Percentiles rank a stretch among this genome's conserved stretches.
Conservation (phyloP, 257 asterid species). For the Capsicum baccatum region DNA sequence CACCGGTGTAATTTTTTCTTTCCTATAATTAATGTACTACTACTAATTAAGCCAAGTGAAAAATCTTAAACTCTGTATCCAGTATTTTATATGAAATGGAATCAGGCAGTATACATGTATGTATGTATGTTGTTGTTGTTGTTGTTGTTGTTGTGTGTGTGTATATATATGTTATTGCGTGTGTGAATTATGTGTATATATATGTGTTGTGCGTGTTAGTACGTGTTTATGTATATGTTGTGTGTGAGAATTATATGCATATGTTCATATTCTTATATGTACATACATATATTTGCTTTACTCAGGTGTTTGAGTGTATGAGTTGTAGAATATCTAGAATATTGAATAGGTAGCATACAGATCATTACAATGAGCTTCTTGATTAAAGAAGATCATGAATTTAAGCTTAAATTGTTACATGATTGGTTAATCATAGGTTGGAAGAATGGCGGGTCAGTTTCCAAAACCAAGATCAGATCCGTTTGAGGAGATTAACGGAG, state of each 20-base stretch:
- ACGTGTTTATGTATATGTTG: background rate
- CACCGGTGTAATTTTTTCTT: no score
- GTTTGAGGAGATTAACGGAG: conserved; percentile 62
- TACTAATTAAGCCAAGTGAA: no score
- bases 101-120: no score
- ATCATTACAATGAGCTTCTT: background rate
- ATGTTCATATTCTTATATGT: background rate
- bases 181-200: no score
- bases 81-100: no score
- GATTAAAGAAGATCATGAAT: background rate
- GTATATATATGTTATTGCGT: no score
- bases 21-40: no score
- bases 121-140: no score
- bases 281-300: background rate
- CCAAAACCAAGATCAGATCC: conserved; percentile 76
- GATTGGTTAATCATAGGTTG: conserved; percentile 52
- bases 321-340: background rate
- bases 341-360: background rate
- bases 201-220: background rate
- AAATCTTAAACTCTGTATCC: no score
- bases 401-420: background rate
- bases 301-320: background rate
- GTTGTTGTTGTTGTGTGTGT: no score
- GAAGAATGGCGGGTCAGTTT: conserved; percentile 89
- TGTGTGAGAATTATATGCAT: background rate